These are phyloP conservation scores for Pseudogymnoascus sp. DNA, from an alignment of 2,329 filamentous ascomycete species.

Conservation along the genomic window DNA sequence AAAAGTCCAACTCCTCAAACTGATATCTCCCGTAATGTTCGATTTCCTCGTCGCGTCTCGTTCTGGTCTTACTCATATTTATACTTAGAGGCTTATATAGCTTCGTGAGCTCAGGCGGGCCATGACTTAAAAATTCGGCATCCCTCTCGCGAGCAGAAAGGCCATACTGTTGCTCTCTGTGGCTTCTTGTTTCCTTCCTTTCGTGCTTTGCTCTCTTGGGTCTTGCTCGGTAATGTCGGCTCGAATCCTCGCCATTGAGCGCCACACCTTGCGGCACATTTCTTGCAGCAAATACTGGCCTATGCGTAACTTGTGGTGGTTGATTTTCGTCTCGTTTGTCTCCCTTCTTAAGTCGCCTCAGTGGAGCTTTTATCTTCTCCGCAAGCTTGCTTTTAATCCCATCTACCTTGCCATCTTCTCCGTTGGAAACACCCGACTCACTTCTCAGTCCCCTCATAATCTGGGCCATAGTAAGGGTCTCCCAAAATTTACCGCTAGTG, in stretches of 20 bases:
- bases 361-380: neutral
- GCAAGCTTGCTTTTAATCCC: neutral
- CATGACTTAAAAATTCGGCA: constrained; percentile 25
- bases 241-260: neutral
- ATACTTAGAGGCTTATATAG: constrained; percentile 29
- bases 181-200: neutral
- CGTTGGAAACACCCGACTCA: neutral
- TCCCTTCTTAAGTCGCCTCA: neutral
- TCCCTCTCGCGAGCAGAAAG: constrained; percentile 13
- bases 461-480: neutral
- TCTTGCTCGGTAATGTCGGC: neutral
- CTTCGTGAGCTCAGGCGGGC: constrained; percentile 23
- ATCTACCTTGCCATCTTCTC: neutral
- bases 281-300: neutral
- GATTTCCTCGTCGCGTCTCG: constrained; percentile 24
- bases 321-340: neutral
- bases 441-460: neutral
- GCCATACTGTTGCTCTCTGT: neutral
- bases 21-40: constrained; percentile 10
- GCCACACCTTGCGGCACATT: neutral
- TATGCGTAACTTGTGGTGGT: neutral
- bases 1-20: constrained; percentile 28
- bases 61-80: constrained; percentile 28
- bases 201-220: neutral
- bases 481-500: neutral